These are phyloP conservation scores for Trichomonas vaginalis DNA, from an alignment of 208 protist species.

Conservation along the genomic window DNA sequence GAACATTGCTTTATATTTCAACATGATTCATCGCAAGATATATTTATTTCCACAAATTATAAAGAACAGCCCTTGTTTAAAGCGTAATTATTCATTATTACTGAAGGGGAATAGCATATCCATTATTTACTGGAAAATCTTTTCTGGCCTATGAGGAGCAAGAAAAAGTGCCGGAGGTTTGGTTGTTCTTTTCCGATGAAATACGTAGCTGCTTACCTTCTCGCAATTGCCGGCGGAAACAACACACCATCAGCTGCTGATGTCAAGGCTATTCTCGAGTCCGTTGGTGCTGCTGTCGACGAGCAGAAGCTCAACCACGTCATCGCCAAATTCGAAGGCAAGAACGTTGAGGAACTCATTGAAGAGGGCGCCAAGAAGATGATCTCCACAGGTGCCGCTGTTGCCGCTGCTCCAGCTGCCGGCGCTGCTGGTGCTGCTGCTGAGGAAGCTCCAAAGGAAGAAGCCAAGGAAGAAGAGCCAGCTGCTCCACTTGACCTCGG, in stretches of 20 bases:
- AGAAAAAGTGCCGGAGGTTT: background rate
- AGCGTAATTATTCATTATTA: too few species aligned
- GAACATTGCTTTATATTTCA: too few species aligned
- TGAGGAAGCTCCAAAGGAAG: background rate
- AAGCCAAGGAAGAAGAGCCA: background rate
- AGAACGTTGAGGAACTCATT: constrained; percentile 42
- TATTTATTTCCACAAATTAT: too few species aligned
- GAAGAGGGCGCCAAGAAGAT: constrained; percentile 47
- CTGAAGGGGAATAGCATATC: too few species aligned
- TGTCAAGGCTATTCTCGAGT: constrained; percentile 49
- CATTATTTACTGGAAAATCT: too few species aligned
- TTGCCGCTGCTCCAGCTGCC: constrained; percentile 30
- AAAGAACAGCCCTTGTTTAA: too few species aligned
- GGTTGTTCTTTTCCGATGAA: constrained; percentile 13
- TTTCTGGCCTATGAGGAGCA: too few species aligned
- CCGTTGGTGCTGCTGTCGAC: constrained; percentile 46
- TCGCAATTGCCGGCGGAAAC: constrained; percentile 51
- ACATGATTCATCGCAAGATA: too few species aligned
- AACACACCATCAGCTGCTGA: constrained; percentile 35
- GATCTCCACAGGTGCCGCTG: background rate
- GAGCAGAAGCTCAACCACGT: constrained; percentile 33
- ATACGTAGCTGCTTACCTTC: constrained; percentile 49
- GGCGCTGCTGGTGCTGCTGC: constrained; percentile 25
- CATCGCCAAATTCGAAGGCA: constrained; percentile 33
- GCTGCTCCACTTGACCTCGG: background rate